Base-by-base conservation (phyloP, 2,329 filamentous ascomycete genomes). In the Dryadomyces quercus-mongolicae region DNA sequence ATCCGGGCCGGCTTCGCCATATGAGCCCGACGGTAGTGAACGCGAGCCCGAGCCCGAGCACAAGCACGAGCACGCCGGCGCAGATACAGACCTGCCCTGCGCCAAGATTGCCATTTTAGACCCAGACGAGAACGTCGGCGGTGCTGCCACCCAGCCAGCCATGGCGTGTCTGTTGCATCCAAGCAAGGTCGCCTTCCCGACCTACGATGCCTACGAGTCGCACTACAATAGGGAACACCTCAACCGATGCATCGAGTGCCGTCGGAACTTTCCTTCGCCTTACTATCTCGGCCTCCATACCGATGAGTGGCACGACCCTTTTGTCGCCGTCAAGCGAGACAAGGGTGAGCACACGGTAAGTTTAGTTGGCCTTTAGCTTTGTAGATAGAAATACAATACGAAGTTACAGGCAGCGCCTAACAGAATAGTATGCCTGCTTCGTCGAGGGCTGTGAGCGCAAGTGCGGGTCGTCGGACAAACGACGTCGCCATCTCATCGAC, bases 401-500 rank as follows among this genome's bases (percentile, higher is more conserved):
- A 12, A 40, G 36, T 40, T 40, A 40, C 15, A 40, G 7, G 10
- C 15, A 40, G 21, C 13, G 21, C 10, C 40, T 8, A 15, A n/a
- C 36, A 0, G 3, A 2, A 0, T 13, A 93, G 82, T 96, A 86
- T 68, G 83, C 81, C 5, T 98, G 93, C 70, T 94, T 97, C 63
- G 83, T 96, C 7, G 86, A 95, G 64, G 84, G 78, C 50, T 98
- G 93, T 67, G 88, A 93, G 56, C 81, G 86, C 60, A 84, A 89
- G 65, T 96, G 91, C 70, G 82, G 80, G 54, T 90, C 87, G 4
- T 83, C 86, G 34, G 83, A 88, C 63, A 97, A 95, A 69, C 81
- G 93, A 47, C 79, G 88, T 38, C 81, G 88, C 66, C 92, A 98
- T 72, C 75, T 95, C 60, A 88, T 95, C 60, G 91, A 95, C 73